Evolutionary conservation across 768 basidiomycete species (phyloP).

Genomic region (Suillus paluster): DNA sequence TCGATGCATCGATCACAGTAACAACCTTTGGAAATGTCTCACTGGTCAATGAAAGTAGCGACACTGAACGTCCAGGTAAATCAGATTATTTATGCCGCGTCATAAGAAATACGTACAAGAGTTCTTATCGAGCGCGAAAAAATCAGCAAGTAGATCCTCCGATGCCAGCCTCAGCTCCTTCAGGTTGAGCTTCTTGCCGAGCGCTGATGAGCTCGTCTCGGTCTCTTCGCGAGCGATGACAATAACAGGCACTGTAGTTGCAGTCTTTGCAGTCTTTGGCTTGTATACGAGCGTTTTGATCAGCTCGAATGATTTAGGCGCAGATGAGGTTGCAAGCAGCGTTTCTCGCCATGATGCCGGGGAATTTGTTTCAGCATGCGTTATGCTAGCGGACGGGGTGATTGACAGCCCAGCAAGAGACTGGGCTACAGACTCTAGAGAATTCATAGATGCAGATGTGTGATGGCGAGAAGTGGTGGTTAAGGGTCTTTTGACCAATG

Average conservation of each 20-base stretch:
- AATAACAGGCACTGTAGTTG: slow-evolving; percentile 82
- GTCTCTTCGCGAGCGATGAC: slow-evolving; percentile 85
- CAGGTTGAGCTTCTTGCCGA: slow-evolving; percentile 79
- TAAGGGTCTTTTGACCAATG: slow-evolving; percentile 19
- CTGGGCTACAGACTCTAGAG: slow-evolving; percentile 37
- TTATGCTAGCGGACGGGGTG: slow-evolving; percentile 52
- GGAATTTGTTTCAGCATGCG: slow-evolving; percentile 67
- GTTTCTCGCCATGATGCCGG: slow-evolving; percentile 80
- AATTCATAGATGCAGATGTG: slow-evolving; percentile 36
- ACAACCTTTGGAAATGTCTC: slow-evolving; percentile 70
- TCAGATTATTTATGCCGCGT: neutral
- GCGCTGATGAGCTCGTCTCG: slow-evolving; percentile 76
- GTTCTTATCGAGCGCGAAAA: slow-evolving; percentile 85
- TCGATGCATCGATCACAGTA: slow-evolving; percentile 78
- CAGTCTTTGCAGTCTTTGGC: slow-evolving; percentile 92
- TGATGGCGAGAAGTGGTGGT: slow-evolving; percentile 7
- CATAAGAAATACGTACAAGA: slow-evolving; percentile 61
- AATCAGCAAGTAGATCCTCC: slow-evolving; percentile 84
- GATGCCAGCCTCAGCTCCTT: slow-evolving; percentile 89
- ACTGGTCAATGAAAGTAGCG: slow-evolving; percentile 73
- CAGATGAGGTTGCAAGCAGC: slow-evolving; percentile 53
- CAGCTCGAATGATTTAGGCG: slow-evolving; percentile 67
- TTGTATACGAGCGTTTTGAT: slow-evolving; percentile 94
- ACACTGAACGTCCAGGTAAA: slow-evolving; percentile 56
- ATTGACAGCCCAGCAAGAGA: slow-evolving; percentile 61